These are phyloP conservation scores for Aspergillus bombycis DNA, from an alignment of 2,329 filamentous ascomycete genomes.

Conservation along the genomic window DNA sequence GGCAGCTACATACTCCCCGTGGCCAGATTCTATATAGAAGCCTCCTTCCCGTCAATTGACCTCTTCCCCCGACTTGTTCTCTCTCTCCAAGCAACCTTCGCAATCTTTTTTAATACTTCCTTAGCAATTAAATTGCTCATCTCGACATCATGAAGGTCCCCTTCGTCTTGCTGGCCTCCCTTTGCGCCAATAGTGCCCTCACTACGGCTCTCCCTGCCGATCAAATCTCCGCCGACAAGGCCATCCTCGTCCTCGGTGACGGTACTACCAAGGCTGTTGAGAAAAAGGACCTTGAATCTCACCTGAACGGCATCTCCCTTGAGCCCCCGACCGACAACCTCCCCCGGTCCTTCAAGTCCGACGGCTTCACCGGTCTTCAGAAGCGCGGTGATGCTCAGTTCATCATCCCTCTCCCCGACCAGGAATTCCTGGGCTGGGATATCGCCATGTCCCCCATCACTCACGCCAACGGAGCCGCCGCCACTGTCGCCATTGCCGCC, in stretches of 20 bases:
- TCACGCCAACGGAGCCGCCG: slow-evolving; percentile 20
- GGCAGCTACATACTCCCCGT: background rate
- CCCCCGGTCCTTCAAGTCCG: slow-evolving; percentile 3
- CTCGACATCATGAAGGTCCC: slow-evolving; percentile 7
- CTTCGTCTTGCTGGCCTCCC: slow-evolving; percentile 1
- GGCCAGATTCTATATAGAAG: background rate
- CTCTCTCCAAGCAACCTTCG: background rate
- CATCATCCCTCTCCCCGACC: slow-evolving; percentile 20
- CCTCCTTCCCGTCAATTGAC: background rate
- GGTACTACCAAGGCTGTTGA: slow-evolving; percentile 17
- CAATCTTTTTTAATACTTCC: too few species aligned
- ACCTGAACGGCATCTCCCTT: slow-evolving; percentile 12
- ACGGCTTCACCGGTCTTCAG: background rate
- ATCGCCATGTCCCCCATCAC: slow-evolving; percentile 21
- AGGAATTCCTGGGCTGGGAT: slow-evolving; percentile 24
- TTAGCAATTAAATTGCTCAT: background rate
- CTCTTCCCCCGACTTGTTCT: background rate
- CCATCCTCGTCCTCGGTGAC: slow-evolving; percentile 14
- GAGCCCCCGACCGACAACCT: slow-evolving; percentile 3
- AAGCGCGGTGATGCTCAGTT: slow-evolving; percentile 15
- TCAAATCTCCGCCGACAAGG: slow-evolving; percentile 11
- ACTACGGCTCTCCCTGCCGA: slow-evolving; percentile 3
- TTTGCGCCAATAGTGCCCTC: slow-evolving; percentile 6
- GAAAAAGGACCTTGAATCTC: slow-evolving; percentile 13
- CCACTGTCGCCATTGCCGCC: slow-evolving; percentile 16